These are phyloP conservation scores for Blastocystis sp. DNA, from an alignment of 352 stramenopile species.

Conservation along the genomic window DNA sequence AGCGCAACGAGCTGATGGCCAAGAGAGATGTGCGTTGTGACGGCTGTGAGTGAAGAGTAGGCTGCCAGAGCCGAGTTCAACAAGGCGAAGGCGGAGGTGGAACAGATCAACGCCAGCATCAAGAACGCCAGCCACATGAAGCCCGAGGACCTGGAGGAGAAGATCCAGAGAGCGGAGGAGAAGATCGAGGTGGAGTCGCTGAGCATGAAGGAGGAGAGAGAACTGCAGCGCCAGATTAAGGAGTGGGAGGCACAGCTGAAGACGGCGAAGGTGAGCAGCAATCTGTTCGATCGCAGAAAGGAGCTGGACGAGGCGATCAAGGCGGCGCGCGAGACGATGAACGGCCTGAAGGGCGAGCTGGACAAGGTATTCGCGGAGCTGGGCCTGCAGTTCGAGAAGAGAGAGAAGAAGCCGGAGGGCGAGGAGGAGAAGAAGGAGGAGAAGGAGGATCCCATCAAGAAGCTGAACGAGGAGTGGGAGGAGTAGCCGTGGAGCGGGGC, in stretches of 20 bases:
- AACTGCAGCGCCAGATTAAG: slow-evolving; percentile 20
- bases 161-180: slow-evolving; percentile 13
- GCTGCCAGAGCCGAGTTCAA: neutral
- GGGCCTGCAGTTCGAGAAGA: neutral
- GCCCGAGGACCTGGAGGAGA: slow-evolving; percentile 20
- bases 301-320: slow-evolving; percentile 39
- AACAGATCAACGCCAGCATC: slow-evolving; percentile 1
- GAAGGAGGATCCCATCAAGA: slow-evolving; percentile 46
- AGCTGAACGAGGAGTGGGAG: slow-evolving; percentile 61
- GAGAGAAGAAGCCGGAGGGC: neutral
- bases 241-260: slow-evolving; percentile 18
- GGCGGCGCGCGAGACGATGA: slow-evolving; percentile 4
- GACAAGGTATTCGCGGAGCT: slow-evolving; percentile 36
- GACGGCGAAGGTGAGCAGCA: neutral
- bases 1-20: slow-evolving; percentile 21
- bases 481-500: neutral
- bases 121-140: slow-evolving; percentile 3
- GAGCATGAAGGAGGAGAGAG: slow-evolving; percentile 42
- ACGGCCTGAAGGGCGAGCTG: slow-evolving; percentile 21
- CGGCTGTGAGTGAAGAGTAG: neutral
- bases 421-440: slow-evolving; percentile 39
- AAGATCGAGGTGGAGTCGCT: slow-evolving; percentile 47
- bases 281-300: slow-evolving; percentile 1
- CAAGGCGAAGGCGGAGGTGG: neutral
- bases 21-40: neutral